These are phyloP conservation scores for Cryptosporidium muris DNA, from an alignment of 169 alveolate species.

Conservation along the genomic window DNA sequence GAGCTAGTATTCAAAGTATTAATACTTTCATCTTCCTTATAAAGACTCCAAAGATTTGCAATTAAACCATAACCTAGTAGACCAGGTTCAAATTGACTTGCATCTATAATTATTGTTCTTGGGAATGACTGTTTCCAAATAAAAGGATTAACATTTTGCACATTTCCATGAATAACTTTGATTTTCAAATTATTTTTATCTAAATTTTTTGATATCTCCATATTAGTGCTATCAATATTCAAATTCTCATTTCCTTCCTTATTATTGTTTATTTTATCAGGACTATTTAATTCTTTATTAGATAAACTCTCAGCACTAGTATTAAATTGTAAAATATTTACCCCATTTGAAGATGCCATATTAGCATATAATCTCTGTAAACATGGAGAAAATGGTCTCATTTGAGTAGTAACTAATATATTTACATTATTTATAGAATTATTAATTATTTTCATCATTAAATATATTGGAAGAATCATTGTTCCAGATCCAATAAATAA, in stretches of 20 bases:
- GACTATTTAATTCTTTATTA: slow-evolving; percentile 5
- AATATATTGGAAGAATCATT: slow-evolving; percentile 29
- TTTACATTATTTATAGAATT: neutral
- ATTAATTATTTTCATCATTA: neutral
- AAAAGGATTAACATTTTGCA: slow-evolving; percentile 14
- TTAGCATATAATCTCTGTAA: slow-evolving; percentile 19
- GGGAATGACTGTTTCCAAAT: slow-evolving; percentile 24
- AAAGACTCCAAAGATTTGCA: slow-evolving; percentile 20
- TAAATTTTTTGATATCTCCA: neutral
- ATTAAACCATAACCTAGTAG: slow-evolving; percentile 49
- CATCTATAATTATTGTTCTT: slow-evolving; percentile 52
- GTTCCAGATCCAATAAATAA: slow-evolving; percentile 60
- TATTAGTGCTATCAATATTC: neutral
- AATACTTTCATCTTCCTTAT: neutral
- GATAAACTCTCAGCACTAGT: slow-evolving; percentile 4
- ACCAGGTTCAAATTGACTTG: slow-evolving; percentile 58
- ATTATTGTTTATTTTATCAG: neutral
- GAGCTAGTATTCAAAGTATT: neutral
- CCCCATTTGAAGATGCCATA: slow-evolving; percentile 11
- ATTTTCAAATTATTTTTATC: slow-evolving; percentile 6
- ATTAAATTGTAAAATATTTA: slow-evolving; percentile 7
- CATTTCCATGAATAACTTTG: slow-evolving; percentile 41
- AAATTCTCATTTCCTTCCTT: neutral
- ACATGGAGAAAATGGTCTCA: slow-evolving; percentile 17
- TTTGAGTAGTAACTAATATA: slow-evolving; percentile 20